Evolutionary conservation across 148 eudicot genomes (phyloP).

Genomic region (Chenopodium berlandieri): DNA sequence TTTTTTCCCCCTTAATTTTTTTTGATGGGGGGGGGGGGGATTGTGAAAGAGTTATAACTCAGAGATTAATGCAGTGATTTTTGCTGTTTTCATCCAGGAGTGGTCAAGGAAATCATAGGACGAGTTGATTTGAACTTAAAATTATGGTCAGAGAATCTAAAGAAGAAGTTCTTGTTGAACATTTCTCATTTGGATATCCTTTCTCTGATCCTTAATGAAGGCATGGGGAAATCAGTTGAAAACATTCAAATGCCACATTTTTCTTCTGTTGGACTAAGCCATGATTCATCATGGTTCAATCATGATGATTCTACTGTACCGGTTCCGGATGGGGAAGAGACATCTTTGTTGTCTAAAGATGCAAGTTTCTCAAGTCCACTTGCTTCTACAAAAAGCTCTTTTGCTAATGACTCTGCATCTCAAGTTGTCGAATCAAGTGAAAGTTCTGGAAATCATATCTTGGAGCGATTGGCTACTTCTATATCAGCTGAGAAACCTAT

Average conservation of each 20-base stretch:
- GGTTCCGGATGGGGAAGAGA: slow-evolving; percentile 26
- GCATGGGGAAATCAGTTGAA: slow-evolving; percentile 29
- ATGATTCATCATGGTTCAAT: slow-evolving; percentile 30
- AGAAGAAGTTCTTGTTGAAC: slow-evolving; percentile 45
- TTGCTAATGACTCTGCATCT: slow-evolving; percentile 28
- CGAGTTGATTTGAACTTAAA: slow-evolving; percentile 48
- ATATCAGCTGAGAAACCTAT: slow-evolving; percentile 57
- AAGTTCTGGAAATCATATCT: slow-evolving; percentile 44
- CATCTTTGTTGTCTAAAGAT: slow-evolving; percentile 31
- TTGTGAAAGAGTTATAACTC: background rate
- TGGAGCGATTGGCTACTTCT: slow-evolving; percentile 49
- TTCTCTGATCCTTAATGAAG: slow-evolving; percentile 46
- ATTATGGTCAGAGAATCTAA: slow-evolving; percentile 36
- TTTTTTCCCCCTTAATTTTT: background rate
- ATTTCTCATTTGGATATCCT: slow-evolving; percentile 59
- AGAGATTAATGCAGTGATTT: slow-evolving; percentile 4
- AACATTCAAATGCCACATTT: slow-evolving; percentile 46
- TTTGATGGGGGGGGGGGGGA: background rate
- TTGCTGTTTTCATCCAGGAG: slow-evolving; percentile 47
- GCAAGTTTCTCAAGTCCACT: slow-evolving; percentile 45
- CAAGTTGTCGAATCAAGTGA: slow-evolving; percentile 33
- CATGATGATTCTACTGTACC: slow-evolving; percentile 26
- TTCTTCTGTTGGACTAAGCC: slow-evolving; percentile 35
- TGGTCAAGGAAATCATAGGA: slow-evolving; percentile 58
- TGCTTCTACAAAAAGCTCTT: slow-evolving; percentile 26